Conservation (phyloP, 768 basidiomycete genomes). For the Amanita brunnescens region DNA sequence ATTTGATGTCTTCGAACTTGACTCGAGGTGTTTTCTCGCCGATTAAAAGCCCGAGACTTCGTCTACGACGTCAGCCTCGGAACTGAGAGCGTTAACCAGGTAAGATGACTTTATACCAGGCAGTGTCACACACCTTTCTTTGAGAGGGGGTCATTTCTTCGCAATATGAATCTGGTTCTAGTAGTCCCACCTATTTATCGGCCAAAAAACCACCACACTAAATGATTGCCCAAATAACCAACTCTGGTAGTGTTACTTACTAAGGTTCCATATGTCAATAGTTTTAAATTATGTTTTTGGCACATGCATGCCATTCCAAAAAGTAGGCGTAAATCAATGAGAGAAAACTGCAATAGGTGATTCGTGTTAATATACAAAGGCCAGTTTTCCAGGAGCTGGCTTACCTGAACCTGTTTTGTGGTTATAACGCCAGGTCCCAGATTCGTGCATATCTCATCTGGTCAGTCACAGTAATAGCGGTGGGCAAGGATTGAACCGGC, state of each 20-base stretch:
- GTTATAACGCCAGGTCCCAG: conserved; percentile 65
- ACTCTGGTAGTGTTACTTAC: conserved; percentile 38
- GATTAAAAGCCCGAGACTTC: too few relatives aligned
- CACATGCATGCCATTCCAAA: conserved; percentile 76
- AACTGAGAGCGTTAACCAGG: too few relatives aligned
- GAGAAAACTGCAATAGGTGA: conserved; percentile 51
- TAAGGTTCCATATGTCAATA: conserved; percentile 76
- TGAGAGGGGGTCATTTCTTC: conserved; percentile 70
- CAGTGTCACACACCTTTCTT: too few relatives aligned
- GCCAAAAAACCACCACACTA: conserved; percentile 81
- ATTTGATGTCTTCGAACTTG: too few relatives aligned
- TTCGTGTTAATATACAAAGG: too few relatives aligned
- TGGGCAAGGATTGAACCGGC: too few relatives aligned
- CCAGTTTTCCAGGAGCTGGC: too few relatives aligned
- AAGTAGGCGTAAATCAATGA: conserved; percentile 71
- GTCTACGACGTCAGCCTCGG: too few relatives aligned
- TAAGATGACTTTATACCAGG: too few relatives aligned
- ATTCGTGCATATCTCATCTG: conserved; percentile 80
- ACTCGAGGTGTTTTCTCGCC: too few relatives aligned
- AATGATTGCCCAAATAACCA: too few relatives aligned
- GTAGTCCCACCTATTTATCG: conserved; percentile 60
- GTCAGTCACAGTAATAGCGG: conserved; percentile 43
- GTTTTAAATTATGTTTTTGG: conserved; percentile 58
- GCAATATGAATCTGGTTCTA: conserved; percentile 66
- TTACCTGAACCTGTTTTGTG: conserved; percentile 79